A percentile compares a stretch with the other conserved stretches of the same genome.
These are phyloP conservation scores for Marasmius fiardii DNA, from an alignment of 1,284 basidiomycete genomes.

Conservation along the genomic window DNA sequence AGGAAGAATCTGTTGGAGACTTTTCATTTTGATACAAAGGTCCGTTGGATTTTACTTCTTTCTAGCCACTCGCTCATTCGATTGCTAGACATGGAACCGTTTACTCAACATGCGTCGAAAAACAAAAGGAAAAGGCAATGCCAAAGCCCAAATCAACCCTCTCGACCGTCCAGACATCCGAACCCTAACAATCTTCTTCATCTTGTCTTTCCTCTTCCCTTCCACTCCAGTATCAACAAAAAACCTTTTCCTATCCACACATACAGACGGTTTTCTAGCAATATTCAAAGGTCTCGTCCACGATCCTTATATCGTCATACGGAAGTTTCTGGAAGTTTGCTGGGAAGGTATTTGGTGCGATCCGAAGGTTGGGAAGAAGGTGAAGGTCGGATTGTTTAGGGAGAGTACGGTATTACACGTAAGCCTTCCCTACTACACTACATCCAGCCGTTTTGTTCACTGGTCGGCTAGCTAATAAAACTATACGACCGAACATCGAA, in stretches of 20 bases:
- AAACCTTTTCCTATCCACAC: conserved; percentile 62
- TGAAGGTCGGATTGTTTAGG: conserved; percentile 66
- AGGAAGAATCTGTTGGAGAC: conserved; percentile 56
- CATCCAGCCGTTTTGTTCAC: conserved; percentile 2
- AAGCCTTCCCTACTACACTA: conserved; percentile 18
- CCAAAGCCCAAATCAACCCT: conserved; percentile 40
- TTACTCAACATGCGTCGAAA: conserved; percentile 69
- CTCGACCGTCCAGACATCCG: conserved; percentile 62
- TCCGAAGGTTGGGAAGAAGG: conserved; percentile 60
- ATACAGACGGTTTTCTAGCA: conserved; percentile 53
- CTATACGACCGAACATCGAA: conserved; percentile 58
- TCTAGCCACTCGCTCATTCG: neutral
- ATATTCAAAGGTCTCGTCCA: conserved; percentile 67
- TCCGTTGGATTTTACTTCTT: conserved; percentile 21
- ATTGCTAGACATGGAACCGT: conserved; percentile 55
- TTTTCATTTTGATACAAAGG: conserved; percentile 78
- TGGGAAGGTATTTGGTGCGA: conserved; percentile 75
- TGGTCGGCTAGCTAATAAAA: conserved; percentile 57
- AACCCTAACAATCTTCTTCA: conserved; percentile 53
- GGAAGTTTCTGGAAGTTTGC: conserved; percentile 57
- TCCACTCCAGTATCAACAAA: conserved; percentile 49
- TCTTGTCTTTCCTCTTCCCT: conserved; percentile 70
- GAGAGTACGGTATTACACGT: conserved; percentile 64
- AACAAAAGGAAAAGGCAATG: no score
- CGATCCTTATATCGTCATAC: conserved; percentile 57